Conservation (phyloP, 257 asterid genomes). For the Ophiorrhiza pumila region DNA sequence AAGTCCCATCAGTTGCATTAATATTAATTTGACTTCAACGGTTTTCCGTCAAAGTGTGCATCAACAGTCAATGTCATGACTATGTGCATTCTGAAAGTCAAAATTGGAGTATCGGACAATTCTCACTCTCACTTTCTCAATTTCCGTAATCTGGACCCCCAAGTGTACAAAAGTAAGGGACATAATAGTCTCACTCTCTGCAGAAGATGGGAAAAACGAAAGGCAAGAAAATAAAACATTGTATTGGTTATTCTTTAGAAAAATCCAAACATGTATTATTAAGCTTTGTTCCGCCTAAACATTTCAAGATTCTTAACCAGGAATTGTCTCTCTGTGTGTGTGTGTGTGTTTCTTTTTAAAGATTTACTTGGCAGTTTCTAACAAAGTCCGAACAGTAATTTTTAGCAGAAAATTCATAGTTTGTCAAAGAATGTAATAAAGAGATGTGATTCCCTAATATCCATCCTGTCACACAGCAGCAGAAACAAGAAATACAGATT, state of each 20-base stretch:
- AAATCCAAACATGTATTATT: too few relatives aligned
- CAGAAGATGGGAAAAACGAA: neutral
- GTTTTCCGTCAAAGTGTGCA: neutral
- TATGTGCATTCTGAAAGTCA: constrained; percentile 11
- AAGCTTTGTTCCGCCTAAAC: neutral
- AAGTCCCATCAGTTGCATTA: constrained; percentile 1
- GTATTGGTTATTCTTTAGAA: too few relatives aligned
- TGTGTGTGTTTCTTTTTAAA: constrained; percentile 4
- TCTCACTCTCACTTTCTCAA: neutral
- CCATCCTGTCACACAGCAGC: constrained; percentile 9
- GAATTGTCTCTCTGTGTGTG: neutral
- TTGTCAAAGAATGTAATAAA: constrained; percentile 29
- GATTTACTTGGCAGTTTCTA: neutral
- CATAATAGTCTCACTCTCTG: too few relatives aligned
- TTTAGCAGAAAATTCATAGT: constrained; percentile 13
- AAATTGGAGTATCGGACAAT: constrained; percentile 5
- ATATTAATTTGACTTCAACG: neutral
- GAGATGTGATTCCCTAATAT: constrained; percentile 23
- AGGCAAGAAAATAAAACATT: too few relatives aligned
- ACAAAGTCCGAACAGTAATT: neutral
- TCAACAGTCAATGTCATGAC: neutral
- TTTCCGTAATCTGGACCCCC: neutral
- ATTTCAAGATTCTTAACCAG: neutral
- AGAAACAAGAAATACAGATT: neutral
- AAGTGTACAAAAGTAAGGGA: too few relatives aligned